Evolutionary conservation across 1,139 yeast genomes (phyloP).

Genomic region (Ogataea hybrid): DNA sequence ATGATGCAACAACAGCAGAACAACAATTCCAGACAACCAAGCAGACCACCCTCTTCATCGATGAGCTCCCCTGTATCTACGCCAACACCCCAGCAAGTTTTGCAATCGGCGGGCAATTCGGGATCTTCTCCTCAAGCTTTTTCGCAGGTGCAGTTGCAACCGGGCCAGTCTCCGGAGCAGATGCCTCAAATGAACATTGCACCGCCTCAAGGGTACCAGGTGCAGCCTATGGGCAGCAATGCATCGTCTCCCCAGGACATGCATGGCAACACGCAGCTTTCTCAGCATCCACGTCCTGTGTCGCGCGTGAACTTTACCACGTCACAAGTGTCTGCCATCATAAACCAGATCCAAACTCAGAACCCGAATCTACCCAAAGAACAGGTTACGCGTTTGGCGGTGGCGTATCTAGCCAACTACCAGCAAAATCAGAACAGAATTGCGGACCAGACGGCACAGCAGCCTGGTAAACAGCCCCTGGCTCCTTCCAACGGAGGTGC

Average conservation of each 20-base stretch:
- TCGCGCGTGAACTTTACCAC: conserved; percentile 47
- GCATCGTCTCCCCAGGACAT: conserved; percentile 12
- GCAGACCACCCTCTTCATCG: conserved; percentile 14
- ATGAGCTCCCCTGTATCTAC: conserved; percentile 18
- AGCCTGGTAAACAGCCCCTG: conserved; percentile 25
- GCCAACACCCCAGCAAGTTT: conserved; percentile 32
- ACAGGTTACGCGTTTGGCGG: conserved; percentile 72
- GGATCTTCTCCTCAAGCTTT: conserved; percentile 14
- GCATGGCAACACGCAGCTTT: conserved; percentile 9
- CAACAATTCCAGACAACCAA: conserved; percentile 18
- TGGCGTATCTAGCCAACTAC: conserved; percentile 60
- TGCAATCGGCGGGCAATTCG: conserved; percentile 15
- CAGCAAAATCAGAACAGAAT: conserved; percentile 45
- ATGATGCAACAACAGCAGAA: conserved; percentile 30
- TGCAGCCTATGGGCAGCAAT: conserved; percentile 7
- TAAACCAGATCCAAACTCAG: conserved; percentile 65
- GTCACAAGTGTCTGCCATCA: conserved; percentile 67
- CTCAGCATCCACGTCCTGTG: conserved; percentile 19
- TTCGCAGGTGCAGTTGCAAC: conserved; percentile 15
- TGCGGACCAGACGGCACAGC: conserved; percentile 9
- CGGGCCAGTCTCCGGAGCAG: conserved; percentile 7
- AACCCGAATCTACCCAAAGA: conserved; percentile 68
- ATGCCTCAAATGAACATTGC: conserved; percentile 7
- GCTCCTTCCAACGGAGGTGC: conserved; percentile 13
- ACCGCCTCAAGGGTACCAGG: conserved; percentile 8